phyloP scores from a whole-genome alignment of 1,284 basidiomycete species.

The Taiwanofungus camphoratus region DNA sequence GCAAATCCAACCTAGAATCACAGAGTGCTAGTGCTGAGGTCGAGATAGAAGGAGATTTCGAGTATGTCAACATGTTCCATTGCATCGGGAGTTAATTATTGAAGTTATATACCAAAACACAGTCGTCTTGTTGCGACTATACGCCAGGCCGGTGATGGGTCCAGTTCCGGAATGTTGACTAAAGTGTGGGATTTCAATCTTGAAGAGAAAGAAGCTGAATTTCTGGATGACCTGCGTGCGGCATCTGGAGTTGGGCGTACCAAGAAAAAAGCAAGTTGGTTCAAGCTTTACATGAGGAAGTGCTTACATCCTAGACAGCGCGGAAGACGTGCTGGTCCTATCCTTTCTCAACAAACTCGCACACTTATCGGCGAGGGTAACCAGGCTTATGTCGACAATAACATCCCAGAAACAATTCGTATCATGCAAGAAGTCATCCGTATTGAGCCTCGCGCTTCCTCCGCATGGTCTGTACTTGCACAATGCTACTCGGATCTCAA shows the following conservation, averaged over 20 bases:
- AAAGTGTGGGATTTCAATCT: slow-evolving; percentile 66
- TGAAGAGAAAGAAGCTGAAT: slow-evolving; percentile 60
- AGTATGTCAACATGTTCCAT: slow-evolving; percentile 24
- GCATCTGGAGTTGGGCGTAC: slow-evolving; percentile 64
- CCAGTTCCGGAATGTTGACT: slow-evolving; percentile 40
- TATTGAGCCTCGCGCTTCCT: slow-evolving; percentile 81
- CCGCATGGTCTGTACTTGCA: slow-evolving; percentile 86
- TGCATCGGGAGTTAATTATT: neutral
- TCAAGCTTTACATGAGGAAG: neutral
- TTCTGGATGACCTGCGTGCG: slow-evolving; percentile 63
- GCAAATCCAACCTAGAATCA: neutral
- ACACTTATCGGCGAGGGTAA: slow-evolving; percentile 84
- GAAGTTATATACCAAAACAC: neutral
- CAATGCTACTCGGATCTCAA: slow-evolving; percentile 70
- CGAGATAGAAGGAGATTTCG: slow-evolving; percentile 30
- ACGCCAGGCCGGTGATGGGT: slow-evolving; percentile 42
- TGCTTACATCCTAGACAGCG: no score
- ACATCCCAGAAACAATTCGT: slow-evolving; percentile 66
- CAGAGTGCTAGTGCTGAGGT: slow-evolving; percentile 20
- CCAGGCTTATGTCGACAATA: slow-evolving; percentile 74
- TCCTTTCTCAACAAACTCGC: slow-evolving; percentile 78
- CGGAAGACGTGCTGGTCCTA: slow-evolving; percentile 41
- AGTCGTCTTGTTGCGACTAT: slow-evolving; percentile 64
- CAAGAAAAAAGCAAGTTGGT: slow-evolving; percentile 38
- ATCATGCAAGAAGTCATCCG: slow-evolving; percentile 90